Conservation (phyloP, 2,329 filamentous ascomycete species). For the Ceratocystis eucalypticola region DNA sequence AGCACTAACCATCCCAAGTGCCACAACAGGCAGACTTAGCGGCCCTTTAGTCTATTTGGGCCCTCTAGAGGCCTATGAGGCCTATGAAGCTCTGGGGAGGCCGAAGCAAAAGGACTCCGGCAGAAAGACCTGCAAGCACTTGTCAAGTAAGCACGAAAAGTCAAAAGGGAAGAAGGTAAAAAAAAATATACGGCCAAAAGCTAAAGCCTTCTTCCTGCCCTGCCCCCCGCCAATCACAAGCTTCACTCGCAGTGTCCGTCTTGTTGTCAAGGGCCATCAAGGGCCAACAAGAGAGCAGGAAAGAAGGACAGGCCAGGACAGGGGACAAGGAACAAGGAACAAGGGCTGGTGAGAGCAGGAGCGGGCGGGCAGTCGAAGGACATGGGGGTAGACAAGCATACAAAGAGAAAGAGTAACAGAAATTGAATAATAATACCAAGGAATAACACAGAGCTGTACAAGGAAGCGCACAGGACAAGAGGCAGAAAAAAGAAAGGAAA, state of each 20-base stretch:
- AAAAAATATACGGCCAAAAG: neutral
- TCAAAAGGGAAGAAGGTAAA: neutral
- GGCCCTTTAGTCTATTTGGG: neutral
- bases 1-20: too few species aligned
- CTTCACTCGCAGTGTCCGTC: slow-evolving; percentile 4
- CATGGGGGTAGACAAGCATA: too few species aligned
- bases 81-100: neutral
- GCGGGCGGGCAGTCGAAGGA: neutral
- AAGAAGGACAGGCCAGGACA: neutral
- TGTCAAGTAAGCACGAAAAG: neutral
- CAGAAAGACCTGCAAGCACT: neutral
- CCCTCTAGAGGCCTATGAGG: neutral
- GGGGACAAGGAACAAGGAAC: neutral
- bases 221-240: slow-evolving; percentile 1
- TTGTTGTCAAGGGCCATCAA: neutral
- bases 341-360: neutral
- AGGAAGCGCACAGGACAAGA: too few species aligned
- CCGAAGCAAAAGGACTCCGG: neutral
- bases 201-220: neutral
- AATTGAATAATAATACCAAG: too few species aligned
- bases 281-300: neutral
- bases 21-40: too few species aligned
- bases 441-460: too few species aligned
- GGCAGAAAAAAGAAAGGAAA: neutral
- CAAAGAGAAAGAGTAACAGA: too few species aligned